Percentiles rank a stretch among this genome's conserved stretches.
These are phyloP conservation scores for Quercus glauca DNA, from an alignment of 306 rosid species.

Conservation along the genomic window DNA sequence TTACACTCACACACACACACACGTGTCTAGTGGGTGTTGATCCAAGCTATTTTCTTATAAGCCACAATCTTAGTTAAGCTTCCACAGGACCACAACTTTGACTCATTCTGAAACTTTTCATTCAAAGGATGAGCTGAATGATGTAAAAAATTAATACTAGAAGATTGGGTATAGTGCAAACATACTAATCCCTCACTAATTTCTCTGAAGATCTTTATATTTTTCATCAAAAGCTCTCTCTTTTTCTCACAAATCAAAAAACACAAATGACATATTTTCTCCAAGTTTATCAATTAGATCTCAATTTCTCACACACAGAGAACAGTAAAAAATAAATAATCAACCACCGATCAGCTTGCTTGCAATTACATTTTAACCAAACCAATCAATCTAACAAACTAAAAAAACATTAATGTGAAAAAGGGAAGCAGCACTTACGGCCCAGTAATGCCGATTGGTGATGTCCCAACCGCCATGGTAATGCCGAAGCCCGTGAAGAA, in stretches of 20 bases:
- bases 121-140: background rate
- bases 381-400: background rate
- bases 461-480: constrained; percentile 93
- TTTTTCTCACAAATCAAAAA: background rate
- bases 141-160: background rate
- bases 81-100: background rate
- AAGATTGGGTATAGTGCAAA: background rate
- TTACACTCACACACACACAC: fast-evolving
- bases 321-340: background rate
- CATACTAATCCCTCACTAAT: background rate
- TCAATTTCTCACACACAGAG: background rate
- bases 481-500: constrained; percentile 57
- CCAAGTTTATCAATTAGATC: background rate
- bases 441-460: constrained; percentile 80
- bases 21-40: no score
- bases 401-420: background rate
- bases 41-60: background rate
- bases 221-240: background rate
- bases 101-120: background rate
- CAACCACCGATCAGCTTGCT: background rate
- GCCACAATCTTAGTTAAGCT: background rate
- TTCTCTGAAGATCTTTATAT: background rate
- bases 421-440: constrained; percentile 56
- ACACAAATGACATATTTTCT: background rate
- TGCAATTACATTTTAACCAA: background rate